Evolutionary conservation across 495 filamentous ascomycete genomes (phyloP).

Genomic region (Platismatia glauca): DNA sequence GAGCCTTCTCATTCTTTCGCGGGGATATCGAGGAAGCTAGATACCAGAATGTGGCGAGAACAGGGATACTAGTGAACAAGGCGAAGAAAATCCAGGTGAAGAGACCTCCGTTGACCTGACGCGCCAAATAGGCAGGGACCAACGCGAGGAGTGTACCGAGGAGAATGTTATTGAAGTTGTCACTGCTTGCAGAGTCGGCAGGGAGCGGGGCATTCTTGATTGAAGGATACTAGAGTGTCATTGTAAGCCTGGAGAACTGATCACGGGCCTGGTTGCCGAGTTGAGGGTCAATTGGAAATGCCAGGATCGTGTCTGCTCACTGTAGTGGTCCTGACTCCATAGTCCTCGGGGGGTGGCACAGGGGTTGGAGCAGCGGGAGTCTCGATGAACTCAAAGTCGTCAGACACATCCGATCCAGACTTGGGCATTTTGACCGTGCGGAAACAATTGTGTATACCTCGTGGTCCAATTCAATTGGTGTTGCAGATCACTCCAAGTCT

Average conservation of each 20-base stretch:
- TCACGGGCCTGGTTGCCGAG: not conserved
- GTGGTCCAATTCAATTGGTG: not conserved
- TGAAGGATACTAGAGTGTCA: conserved; percentile 41
- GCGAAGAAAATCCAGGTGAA: conserved; percentile 50
- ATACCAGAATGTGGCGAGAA: conserved; percentile 51
- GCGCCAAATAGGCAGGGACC: conserved; percentile 45
- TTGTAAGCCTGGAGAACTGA: not conserved
- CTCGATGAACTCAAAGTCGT: conserved; percentile 60
- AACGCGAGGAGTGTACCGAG: conserved; percentile 42
- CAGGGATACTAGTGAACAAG: conserved; percentile 45
- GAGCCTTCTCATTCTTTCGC: conserved; percentile 54
- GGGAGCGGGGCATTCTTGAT: conserved; percentile 58
- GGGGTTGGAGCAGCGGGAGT: conserved; percentile 49
- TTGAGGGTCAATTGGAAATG: conserved; percentile 1
- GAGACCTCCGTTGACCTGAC: conserved; percentile 45
- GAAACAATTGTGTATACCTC: not conserved
- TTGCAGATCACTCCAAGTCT: not conserved
- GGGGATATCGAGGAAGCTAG: conserved; percentile 48
- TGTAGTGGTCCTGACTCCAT: conserved; percentile 50
- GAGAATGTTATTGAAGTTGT: conserved; percentile 48
- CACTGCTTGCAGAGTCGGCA: conserved; percentile 47
- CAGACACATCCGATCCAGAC: conserved; percentile 43
- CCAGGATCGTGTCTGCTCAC: conserved; percentile 29
- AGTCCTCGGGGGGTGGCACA: conserved; percentile 39
- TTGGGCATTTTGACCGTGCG: conserved; percentile 33